Conservation (phyloP, 352 stramenopile species). For the Phytopythium ostracodes region DNA sequence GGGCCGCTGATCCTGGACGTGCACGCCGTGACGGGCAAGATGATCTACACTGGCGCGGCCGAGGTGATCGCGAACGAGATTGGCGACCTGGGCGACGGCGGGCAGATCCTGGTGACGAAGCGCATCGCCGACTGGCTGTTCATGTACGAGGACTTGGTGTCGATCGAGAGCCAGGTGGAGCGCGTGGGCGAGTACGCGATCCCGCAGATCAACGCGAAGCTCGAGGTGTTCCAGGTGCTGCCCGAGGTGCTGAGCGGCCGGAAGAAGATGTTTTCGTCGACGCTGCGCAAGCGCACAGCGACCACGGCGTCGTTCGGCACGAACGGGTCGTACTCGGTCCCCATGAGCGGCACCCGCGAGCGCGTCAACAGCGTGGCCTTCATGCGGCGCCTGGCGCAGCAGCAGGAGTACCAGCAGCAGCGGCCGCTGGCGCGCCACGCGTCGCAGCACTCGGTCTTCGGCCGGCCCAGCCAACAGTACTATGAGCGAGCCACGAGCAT, state of each 20-base stretch:
- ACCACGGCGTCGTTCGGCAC: constrained; percentile 32
- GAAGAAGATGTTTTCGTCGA: constrained; percentile 25
- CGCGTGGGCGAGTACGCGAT: constrained; percentile 34
- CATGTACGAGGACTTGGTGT: constrained; percentile 29
- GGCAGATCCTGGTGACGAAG: constrained; percentile 46
- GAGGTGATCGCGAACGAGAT: constrained; percentile 49
- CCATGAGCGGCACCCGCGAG: constrained; percentile 14
- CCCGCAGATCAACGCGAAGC: constrained; percentile 24
- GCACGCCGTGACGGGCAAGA: constrained; percentile 47
- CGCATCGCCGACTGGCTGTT: constrained; percentile 44
- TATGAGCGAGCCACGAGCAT: constrained; percentile 21
- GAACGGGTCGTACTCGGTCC: constrained; percentile 16
- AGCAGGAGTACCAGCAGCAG: constrained; percentile 15
- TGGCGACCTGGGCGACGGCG: constrained; percentile 42
- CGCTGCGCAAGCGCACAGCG: constrained; percentile 12
- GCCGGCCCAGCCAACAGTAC: constrained; percentile 29
- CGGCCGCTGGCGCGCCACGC: constrained; percentile 13
- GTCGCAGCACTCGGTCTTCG: constrained; percentile 34
- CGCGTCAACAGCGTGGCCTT: constrained; percentile 9
- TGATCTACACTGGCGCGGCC: constrained; percentile 38
- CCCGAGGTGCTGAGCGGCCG: constrained; percentile 21
- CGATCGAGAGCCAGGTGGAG: constrained; percentile 28
- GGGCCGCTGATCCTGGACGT: constrained; percentile 27
- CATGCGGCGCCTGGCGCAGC: constrained; percentile 18
- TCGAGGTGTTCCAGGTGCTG: constrained; percentile 34